phyloP scores from a whole-genome alignment of 208 protist species.

The Acanthamoeba polyphaga region DNA sequence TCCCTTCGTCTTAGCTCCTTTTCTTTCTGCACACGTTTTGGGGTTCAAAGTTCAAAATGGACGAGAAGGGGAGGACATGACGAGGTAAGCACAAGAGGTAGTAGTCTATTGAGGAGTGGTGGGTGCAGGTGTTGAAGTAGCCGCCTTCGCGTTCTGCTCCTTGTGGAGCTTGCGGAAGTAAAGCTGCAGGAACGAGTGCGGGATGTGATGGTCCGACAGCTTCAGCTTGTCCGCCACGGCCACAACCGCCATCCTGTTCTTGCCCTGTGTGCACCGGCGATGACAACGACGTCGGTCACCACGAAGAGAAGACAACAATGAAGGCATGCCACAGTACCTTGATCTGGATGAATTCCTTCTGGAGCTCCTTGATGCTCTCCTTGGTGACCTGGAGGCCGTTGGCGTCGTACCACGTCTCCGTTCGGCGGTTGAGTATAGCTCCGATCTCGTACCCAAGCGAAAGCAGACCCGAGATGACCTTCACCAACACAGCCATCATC shows the following conservation, averaged over 20 bases:
- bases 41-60: too few relatives aligned
- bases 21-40: too few relatives aligned
- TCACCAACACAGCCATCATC: neutral
- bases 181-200: conserved; percentile 81
- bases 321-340: conserved; percentile 10
- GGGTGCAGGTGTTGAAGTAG: neutral
- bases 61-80: too few relatives aligned
- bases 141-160: conserved; percentile 27
- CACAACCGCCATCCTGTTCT: conserved; percentile 74
- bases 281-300: neutral
- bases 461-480: conserved; percentile 77
- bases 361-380: conserved; percentile 81
- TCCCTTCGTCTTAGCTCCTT: neutral
- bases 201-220: conserved; percentile 79
- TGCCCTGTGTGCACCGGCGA: neutral
- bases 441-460: conserved; percentile 82
- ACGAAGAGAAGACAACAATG: too few relatives aligned
- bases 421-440: conserved; percentile 76
- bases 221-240: conserved; percentile 74
- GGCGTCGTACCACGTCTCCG: conserved; percentile 79
- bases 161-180: conserved; percentile 84
- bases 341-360: conserved; percentile 82
- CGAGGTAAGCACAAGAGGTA: too few relatives aligned
- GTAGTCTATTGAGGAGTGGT: neutral
- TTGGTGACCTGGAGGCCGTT: conserved; percentile 79